Conservation (phyloP, 1,139 yeast species). For the Scheffersomyces lignicola region DNA sequence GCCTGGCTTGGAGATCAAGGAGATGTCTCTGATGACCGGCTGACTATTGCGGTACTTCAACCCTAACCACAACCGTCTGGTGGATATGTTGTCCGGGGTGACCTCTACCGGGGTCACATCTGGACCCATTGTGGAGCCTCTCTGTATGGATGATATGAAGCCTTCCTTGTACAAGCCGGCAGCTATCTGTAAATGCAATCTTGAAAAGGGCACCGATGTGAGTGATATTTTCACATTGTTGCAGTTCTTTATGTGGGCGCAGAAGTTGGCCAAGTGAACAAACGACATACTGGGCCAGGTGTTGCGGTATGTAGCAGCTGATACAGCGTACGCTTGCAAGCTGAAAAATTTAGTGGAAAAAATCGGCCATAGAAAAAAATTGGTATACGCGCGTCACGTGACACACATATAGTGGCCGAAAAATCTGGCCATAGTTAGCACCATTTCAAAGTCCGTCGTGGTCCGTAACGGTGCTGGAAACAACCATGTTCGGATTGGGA, state of each 20-base stretch:
- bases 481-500: too few species aligned
- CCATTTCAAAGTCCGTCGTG: too few species aligned
- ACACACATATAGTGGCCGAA: too few species aligned
- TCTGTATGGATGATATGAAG: conserved; percentile 76
- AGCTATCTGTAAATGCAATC: conserved; percentile 80
- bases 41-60: conserved; percentile 80
- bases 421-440: too few species aligned
- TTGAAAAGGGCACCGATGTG: conserved; percentile 83
- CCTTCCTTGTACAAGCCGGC: conserved; percentile 89
- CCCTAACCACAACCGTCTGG: conserved; percentile 90
- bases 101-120: conserved; percentile 73
- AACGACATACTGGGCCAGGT: conserved; percentile 68
- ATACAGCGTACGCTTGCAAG: too few species aligned
- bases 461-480: too few species aligned
- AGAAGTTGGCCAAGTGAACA: conserved; percentile 78
- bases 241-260: conserved; percentile 90
- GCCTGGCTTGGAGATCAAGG: conserved; percentile 82
- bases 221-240: conserved; percentile 70
- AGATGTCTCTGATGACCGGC: conserved; percentile 73
- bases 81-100: conserved; percentile 82
- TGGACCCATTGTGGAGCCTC: conserved; percentile 91
- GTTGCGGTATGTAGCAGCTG: too few species aligned
- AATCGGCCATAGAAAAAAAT: too few species aligned
- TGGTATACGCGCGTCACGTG: too few species aligned
- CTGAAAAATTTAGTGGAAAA: too few species aligned